phyloP scores from a whole-genome alignment of 2,329 filamentous ascomycete species.

The Fusarium camptoceras region DNA sequence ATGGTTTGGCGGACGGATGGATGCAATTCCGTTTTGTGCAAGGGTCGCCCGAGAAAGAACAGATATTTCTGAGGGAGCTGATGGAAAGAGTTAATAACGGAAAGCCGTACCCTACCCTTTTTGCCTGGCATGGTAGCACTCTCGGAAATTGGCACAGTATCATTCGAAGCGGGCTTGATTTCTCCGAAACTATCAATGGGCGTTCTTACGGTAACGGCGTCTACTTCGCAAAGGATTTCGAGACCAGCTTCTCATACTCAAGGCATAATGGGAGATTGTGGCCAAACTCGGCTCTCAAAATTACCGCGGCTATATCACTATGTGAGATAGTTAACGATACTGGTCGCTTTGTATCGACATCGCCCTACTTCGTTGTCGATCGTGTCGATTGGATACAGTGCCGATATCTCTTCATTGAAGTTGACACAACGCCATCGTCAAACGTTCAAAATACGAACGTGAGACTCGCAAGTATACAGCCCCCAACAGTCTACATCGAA shows the following conservation, averaged over 20 bases:
- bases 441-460: background rate
- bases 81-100: constrained; percentile 50
- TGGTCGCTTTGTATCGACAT: constrained; percentile 64
- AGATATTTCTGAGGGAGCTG: constrained; percentile 75
- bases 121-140: constrained; percentile 87
- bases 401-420: constrained; percentile 77
- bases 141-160: constrained; percentile 91
- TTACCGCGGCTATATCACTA: constrained; percentile 73
- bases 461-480: background rate
- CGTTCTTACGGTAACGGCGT: constrained; percentile 82
- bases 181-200: constrained; percentile 70
- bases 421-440: background rate
- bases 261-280: constrained; percentile 58
- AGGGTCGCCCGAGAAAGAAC: constrained; percentile 88
- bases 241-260: constrained; percentile 28
- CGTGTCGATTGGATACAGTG: constrained; percentile 90
- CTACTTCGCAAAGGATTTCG: constrained; percentile 71
- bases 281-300: constrained; percentile 74
- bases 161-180: constrained; percentile 84
- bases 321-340: constrained; percentile 88
- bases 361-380: constrained; percentile 77
- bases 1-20: constrained; percentile 70
- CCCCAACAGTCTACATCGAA: constrained; percentile 39
- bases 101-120: constrained; percentile 73
- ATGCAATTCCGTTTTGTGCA: constrained; percentile 90